These are phyloP conservation scores for Royoungia palumana DNA, from an alignment of 768 basidiomycete genomes.

Conservation along the genomic window DNA sequence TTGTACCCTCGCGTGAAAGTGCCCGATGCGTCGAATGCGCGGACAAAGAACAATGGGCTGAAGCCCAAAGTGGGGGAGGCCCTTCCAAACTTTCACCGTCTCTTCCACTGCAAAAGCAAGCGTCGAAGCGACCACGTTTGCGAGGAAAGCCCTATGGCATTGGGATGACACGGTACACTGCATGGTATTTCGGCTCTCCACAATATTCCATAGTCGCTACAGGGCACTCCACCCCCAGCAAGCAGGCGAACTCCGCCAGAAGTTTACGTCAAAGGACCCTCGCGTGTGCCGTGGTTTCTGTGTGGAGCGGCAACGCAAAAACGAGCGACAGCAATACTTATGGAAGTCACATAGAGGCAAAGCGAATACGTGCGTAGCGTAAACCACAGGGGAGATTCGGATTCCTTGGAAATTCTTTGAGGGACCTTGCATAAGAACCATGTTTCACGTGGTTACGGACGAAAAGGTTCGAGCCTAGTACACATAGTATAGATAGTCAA, in stretches of 20 bases:
- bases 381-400: constrained; percentile 53
- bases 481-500: neutral
- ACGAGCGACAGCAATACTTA: constrained; percentile 56
- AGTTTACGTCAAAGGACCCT: constrained; percentile 36
- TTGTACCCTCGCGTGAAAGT: neutral
- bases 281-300: constrained; percentile 13
- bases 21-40: constrained; percentile 57
- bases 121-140: constrained; percentile 54
- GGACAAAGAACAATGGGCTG: constrained; percentile 62
- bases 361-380: constrained; percentile 67
- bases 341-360: constrained; percentile 57
- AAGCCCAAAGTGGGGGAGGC: constrained; percentile 63
- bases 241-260: constrained; percentile 54
- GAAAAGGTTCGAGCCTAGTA: too few relatives aligned
- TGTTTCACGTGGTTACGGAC: constrained; percentile 8
- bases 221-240: constrained; percentile 65
- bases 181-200: constrained; percentile 11
- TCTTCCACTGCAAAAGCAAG: constrained; percentile 58
- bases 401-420: constrained; percentile 28
- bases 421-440: neutral
- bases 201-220: constrained; percentile 40
- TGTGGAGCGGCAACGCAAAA: constrained; percentile 30
- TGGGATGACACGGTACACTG: constrained; percentile 31
- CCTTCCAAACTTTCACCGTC: constrained; percentile 16
- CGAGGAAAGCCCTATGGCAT: constrained; percentile 53